Base-by-base conservation (phyloP, 176 grass and related monocot genomes). In the Oryza punctata region DNA sequence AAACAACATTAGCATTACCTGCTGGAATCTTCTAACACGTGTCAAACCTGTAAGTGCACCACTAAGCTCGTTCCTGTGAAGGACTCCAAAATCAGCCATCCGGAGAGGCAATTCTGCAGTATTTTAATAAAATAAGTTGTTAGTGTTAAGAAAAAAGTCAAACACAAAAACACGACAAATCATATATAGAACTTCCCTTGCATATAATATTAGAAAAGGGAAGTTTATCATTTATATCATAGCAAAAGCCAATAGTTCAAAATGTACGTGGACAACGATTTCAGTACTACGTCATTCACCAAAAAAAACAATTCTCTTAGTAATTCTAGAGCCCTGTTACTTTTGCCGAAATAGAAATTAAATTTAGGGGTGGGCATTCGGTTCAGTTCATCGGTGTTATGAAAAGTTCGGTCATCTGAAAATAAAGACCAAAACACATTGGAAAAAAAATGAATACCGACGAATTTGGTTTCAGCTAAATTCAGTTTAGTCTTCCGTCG, bases 21-120 rank as follows among this genome's bases (percentile, higher is more conserved):
- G 96, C 73, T 99, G 93, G 78, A 99, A 99, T 89, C 96, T 96
- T 91, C 96, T 94, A 72, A 99, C 96, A 82, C 96, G 96, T 67
- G 96, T 99, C 81, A 99, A 92, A 78, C 96, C 96, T 79, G 91
- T 94, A 81, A 99, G 96, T 77, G 96, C 96, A 45, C 96, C 96
- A 84, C 96, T 99, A 74, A 96, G 89, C 57, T 99, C 96, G 7
- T 99, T 99, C 67, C 96, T 90, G 40, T 99, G 96, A 65, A 99
- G 89, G 74, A 96, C 96, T 30, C 96, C 96, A 94, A 99, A 99
- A 92, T 99, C 96, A 73, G 96, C 93, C 78, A 95, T 77, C 6
- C 96, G 93, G 63, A 99, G 96, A 81, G 93, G 96, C 75, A 99
- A 89, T 85, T 99, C 96, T 99, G 89, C 70, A 89, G 69, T 41